phyloP scores from a whole-genome alignment of 306 rosid genomes.

The Cucurbita maxima region DNA sequence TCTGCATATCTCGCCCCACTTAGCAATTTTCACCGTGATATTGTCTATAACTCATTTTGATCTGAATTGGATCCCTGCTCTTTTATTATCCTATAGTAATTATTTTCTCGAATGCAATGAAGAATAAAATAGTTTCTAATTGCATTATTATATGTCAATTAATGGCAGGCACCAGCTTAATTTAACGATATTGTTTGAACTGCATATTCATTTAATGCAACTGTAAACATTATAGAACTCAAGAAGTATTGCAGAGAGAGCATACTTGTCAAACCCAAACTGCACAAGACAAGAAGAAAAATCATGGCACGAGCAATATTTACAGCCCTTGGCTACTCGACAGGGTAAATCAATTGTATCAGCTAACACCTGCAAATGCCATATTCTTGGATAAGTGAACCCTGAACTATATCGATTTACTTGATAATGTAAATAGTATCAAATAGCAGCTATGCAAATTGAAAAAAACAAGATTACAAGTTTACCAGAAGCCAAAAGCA shows the following conservation, averaged over 20 bases:
- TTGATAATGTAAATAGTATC: background rate
- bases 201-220: background rate
- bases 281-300: conserved; percentile 94
- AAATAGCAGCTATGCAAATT: background rate
- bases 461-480: background rate
- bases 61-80: background rate
- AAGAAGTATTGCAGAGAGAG: conserved; percentile 1
- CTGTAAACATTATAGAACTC: conserved; percentile 4
- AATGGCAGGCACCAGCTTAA: background rate
- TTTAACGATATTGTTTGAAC: background rate
- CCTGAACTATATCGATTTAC: background rate
- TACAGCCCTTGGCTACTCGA: conserved; percentile 97
- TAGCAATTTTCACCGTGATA: background rate
- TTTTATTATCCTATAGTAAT: background rate
- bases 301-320: conserved; percentile 70
- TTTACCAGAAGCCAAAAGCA: background rate
- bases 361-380: conserved; percentile 68
- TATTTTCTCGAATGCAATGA: background rate
- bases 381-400: conserved; percentile 6
- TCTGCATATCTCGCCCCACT: background rate
- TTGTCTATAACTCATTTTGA: background rate
- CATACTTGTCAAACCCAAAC: conserved; percentile 66
- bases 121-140: background rate
- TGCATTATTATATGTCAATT: background rate
- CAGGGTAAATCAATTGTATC: conserved; percentile 78